Conservation (phyloP, 805 yeast species). For the Suhomyces canberraensis region DNA sequence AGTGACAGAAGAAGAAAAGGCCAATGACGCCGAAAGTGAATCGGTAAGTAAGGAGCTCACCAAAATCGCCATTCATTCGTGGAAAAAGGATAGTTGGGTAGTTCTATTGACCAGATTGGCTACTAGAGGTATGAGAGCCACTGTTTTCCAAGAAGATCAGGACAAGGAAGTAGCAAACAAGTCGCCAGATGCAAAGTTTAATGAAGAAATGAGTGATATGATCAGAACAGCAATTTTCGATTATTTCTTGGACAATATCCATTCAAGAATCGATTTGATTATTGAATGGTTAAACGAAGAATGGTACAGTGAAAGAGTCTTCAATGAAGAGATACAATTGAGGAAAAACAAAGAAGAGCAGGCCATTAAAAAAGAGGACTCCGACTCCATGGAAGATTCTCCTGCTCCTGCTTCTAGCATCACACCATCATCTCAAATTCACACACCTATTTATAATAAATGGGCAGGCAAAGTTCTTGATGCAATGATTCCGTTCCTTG, state of each 20-base stretch:
- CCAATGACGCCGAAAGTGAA: conserved; percentile 17
- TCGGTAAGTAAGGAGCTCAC: conserved; percentile 51
- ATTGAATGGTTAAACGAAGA: conserved; percentile 96
- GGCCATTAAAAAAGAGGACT: neutral
- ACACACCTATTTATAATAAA: conserved; percentile 53
- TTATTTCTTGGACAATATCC: conserved; percentile 71
- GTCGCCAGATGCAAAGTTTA: conserved; percentile 22
- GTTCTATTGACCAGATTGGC: conserved; percentile 71
- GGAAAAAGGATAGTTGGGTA: conserved; percentile 73
- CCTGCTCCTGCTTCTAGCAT: conserved; percentile 5
- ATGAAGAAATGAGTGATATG: conserved; percentile 49
- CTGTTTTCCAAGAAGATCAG: conserved; percentile 10
- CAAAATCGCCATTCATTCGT: conserved; percentile 48
- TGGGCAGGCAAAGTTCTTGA: conserved; percentile 77
- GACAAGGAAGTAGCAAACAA: conserved; percentile 16
- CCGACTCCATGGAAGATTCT: neutral
- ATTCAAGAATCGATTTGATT: conserved; percentile 65
- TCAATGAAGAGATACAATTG: conserved; percentile 26
- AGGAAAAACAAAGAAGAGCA: conserved; percentile 4
- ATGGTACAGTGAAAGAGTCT: conserved; percentile 66
- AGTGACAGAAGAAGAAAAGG: conserved; percentile 13
- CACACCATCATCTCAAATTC: conserved; percentile 14
- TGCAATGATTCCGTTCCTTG: conserved; percentile 78
- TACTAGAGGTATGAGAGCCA: conserved; percentile 65
- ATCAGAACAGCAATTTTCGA: conserved; percentile 70